Conservation (phyloP, 2,329 filamentous ascomycete genomes). For the Nakataea oryzae region DNA sequence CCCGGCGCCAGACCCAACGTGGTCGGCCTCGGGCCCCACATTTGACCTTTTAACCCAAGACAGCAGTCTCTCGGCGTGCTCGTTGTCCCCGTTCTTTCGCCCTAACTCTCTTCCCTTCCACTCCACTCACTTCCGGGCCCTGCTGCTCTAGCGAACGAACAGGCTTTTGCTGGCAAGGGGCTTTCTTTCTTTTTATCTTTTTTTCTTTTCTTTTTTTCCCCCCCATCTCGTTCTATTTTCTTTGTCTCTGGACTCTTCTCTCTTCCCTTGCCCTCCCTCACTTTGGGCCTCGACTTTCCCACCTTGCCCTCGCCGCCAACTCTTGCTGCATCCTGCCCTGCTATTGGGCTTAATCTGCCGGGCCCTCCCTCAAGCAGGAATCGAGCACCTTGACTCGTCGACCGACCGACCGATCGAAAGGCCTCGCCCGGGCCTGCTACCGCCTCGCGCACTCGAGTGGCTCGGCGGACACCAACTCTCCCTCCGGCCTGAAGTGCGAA, state of each 20-base stretch:
- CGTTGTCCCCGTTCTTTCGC: background rate
- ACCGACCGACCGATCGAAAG: background rate
- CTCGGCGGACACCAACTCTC: too few relatives aligned
- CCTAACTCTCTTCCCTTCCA: background rate
- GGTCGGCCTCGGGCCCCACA: background rate
- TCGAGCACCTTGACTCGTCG: background rate
- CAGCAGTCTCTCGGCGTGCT: background rate
- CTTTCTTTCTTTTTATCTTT: conserved; percentile 2
- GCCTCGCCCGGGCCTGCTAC: background rate
- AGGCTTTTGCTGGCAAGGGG: background rate
- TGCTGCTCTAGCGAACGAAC: background rate
- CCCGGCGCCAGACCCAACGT: background rate
- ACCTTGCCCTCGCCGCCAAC: background rate
- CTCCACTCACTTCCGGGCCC: background rate
- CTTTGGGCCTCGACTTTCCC: background rate
- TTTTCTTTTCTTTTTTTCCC: conserved; percentile 1
- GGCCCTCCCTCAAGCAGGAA: background rate
- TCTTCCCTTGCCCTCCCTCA: conserved; percentile 1
- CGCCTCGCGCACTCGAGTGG: background rate
- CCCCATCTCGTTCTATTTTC: conserved; percentile 3
- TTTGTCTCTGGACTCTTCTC: background rate
- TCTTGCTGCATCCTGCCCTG: background rate
- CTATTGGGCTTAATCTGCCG: background rate
- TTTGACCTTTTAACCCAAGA: background rate
- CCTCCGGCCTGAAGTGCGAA: background rate